Conservation (phyloP, 257 asterid genomes). For the Cinchona pubescens region DNA sequence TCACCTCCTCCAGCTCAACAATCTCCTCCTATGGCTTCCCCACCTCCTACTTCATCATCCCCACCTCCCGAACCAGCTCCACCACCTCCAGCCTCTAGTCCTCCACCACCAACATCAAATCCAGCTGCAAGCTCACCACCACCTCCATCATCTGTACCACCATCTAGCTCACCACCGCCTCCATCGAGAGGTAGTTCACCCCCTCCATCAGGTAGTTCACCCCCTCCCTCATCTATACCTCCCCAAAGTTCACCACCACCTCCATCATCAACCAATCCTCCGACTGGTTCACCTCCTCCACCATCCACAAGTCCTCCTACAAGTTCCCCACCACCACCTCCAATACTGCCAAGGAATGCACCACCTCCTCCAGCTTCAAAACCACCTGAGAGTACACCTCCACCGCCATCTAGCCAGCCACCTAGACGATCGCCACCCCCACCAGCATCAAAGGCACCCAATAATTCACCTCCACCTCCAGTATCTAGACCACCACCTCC, state of each 20-base stretch:
- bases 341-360: conserved; percentile 24
- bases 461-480: conserved; percentile 51
- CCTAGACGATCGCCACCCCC: conserved; percentile 24
- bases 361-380: conserved; percentile 41
- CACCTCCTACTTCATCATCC: conserved; percentile 23
- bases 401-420: conserved; percentile 37
- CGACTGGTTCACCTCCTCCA: conserved; percentile 32
- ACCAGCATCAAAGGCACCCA: conserved; percentile 31
- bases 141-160: conserved; percentile 24
- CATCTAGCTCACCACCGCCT: conserved; percentile 25
- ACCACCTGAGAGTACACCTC: conserved; percentile 42
- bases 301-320: conserved; percentile 38
- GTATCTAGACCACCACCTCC: conserved; percentile 27
- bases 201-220: conserved; percentile 27
- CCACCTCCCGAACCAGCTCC: conserved; percentile 21
- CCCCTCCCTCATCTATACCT: conserved; percentile 21
- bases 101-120: conserved; percentile 19
- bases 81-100: conserved; percentile 23
- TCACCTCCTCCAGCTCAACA: conserved; percentile 14
- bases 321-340: conserved; percentile 40
- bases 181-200: conserved; percentile 28
- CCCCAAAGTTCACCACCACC: conserved; percentile 30
- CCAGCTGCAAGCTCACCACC: conserved; percentile 30
- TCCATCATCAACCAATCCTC: conserved; percentile 33
- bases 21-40: conserved; percentile 17